These are phyloP conservation scores for Neurospora hispaniola DNA, from an alignment of 495 filamentous ascomycete species.

Conservation along the genomic window DNA sequence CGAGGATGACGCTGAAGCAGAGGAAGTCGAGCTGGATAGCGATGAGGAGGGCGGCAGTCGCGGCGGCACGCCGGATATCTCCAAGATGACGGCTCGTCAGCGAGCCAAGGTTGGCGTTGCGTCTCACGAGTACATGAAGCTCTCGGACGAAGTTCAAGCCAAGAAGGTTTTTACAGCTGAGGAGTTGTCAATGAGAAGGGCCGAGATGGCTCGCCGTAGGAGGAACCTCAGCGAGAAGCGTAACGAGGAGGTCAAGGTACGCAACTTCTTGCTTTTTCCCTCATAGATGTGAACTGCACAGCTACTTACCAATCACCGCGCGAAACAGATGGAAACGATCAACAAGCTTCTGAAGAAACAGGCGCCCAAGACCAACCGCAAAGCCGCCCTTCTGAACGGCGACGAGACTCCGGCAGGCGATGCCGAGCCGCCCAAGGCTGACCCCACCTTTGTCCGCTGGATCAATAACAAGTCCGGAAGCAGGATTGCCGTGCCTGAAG, in stretches of 20 bases:
- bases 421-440: conserved; percentile 40
- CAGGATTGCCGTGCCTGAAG: conserved; percentile 63
- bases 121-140: conserved; percentile 49
- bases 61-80: conserved; percentile 60
- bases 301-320: background rate
- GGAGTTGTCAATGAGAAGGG: conserved; percentile 87
- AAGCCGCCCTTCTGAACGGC: conserved; percentile 23
- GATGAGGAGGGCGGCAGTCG: conserved; percentile 43
- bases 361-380: conserved; percentile 70
- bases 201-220: conserved; percentile 89
- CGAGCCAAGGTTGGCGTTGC: conserved; percentile 59
- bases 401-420: conserved; percentile 43
- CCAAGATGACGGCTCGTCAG: conserved; percentile 83
- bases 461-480: conserved; percentile 60
- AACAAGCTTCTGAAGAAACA: conserved; percentile 95
- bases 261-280: background rate
- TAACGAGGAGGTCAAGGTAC: conserved; percentile 96
- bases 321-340: conserved; percentile 83
- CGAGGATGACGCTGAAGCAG: conserved; percentile 36
- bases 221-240: conserved; percentile 98
- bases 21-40: conserved; percentile 55
- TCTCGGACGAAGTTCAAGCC: conserved; percentile 87
- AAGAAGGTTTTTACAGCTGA: conserved; percentile 91
- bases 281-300: background rate
- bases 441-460: conserved; percentile 68